Conservation (phyloP, 208 protist species). For the Leishmania gerbilli region DNA sequence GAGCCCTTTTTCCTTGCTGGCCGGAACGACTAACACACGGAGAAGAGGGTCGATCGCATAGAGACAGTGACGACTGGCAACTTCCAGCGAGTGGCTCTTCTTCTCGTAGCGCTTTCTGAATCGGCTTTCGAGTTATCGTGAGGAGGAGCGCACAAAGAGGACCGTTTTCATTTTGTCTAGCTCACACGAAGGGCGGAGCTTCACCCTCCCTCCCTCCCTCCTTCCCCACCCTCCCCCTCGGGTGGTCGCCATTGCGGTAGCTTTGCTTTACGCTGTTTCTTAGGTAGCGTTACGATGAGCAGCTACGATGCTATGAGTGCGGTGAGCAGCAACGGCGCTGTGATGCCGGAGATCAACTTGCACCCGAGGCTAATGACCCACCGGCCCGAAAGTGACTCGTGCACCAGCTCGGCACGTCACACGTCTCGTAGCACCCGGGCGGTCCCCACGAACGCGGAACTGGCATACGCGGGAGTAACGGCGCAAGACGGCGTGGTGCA, state of each 20-base stretch:
- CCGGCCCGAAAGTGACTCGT: slow-evolving; percentile 20
- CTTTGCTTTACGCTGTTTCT: not conserved
- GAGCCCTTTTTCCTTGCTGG: not conserved
- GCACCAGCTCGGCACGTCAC: slow-evolving; percentile 14
- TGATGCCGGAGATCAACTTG: slow-evolving; percentile 8
- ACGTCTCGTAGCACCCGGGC: slow-evolving; percentile 7
- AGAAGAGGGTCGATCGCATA: not conserved
- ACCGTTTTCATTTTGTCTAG: not conserved
- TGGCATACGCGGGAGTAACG: slow-evolving; percentile 21
- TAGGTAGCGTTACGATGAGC: slow-evolving; percentile 5
- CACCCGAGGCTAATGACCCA: slow-evolving; percentile 67
- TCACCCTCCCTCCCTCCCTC: not conserved
- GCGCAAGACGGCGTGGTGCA: slow-evolving; percentile 47
- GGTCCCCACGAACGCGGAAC: slow-evolving; percentile 21
- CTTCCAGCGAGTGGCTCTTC: not conserved
- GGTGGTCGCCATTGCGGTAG: not conserved
- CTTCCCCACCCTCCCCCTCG: not conserved
- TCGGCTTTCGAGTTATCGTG: not conserved
- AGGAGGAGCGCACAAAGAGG: not conserved
- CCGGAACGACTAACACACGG: not conserved
- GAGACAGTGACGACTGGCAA: not conserved
- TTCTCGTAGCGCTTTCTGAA: not conserved
- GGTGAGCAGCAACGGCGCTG: slow-evolving; percentile 4
- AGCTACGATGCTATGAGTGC: slow-evolving; percentile 4
- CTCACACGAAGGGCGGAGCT: not conserved